Conservation (phyloP, 768 basidiomycete genomes). For the Boletus reticulatus region DNA sequence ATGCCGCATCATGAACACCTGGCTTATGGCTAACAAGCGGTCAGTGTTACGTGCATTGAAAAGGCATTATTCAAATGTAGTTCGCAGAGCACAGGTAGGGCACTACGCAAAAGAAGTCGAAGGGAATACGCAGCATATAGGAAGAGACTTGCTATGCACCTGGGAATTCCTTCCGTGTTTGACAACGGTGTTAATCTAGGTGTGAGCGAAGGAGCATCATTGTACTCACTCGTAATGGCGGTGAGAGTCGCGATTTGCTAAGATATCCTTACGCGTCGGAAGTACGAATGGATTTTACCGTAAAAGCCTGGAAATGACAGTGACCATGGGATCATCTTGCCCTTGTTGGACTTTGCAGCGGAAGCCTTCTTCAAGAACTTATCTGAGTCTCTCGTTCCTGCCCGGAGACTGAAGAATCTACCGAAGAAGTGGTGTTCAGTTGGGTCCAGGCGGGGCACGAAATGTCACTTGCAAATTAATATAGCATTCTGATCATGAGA, state of each 20-base stretch:
- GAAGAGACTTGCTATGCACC: background rate
- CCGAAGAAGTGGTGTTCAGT: conserved; percentile 1
- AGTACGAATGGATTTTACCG: background rate
- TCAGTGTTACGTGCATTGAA: background rate
- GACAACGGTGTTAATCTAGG: background rate
- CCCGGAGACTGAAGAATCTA: conserved; percentile 5
- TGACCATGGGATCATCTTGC: background rate
- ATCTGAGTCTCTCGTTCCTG: background rate
- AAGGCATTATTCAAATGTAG: background rate
- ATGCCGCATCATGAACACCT: background rate
- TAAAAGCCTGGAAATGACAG: background rate
- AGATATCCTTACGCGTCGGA: conserved; percentile 1
- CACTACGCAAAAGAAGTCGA: background rate
- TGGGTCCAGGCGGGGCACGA: background rate
- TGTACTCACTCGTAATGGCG: background rate
- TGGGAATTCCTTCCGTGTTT: background rate
- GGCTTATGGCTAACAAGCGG: background rate
- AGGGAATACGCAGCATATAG: background rate
- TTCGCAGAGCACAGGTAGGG: too few species aligned
- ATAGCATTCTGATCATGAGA: background rate
- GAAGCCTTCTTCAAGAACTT: background rate
- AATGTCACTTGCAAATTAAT: background rate
- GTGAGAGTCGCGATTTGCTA: background rate
- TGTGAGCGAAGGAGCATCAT: background rate
- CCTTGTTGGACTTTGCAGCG: background rate